phyloP scores from a whole-genome alignment of 2,329 filamentous ascomycete genomes.

The Xylariaceae sp. region DNA sequence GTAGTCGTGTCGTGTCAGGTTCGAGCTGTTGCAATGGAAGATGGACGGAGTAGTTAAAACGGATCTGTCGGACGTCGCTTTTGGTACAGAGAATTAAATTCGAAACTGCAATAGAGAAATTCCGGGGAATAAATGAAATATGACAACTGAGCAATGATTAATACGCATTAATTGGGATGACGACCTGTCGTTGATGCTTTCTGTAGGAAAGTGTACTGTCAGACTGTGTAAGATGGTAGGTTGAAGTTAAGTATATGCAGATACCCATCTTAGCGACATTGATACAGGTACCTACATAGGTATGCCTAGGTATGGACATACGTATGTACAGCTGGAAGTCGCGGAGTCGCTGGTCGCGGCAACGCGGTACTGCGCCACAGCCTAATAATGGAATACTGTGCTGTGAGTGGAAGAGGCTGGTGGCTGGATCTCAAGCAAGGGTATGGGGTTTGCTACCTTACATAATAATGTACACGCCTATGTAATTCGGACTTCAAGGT shows the following conservation, averaged over 20 bases:
- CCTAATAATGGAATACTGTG: neutral
- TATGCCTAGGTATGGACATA: too few relatives aligned
- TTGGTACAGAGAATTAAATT: neutral
- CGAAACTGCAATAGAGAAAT: neutral
- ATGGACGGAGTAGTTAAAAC: neutral
- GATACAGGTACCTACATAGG: too few relatives aligned
- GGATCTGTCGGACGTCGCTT: constrained; percentile 3
- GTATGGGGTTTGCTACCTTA: neutral
- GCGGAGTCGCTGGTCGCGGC: too few relatives aligned
- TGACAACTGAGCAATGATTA: neutral
- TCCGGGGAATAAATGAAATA: neutral
- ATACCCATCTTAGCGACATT: neutral
- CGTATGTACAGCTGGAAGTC: neutral
- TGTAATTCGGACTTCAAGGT: too few relatives aligned
- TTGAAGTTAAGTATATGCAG: neutral
- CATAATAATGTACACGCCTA: too few relatives aligned
- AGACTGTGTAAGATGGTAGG: too few relatives aligned
- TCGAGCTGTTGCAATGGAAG: constrained; percentile 1
- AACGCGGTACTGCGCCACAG: constrained; percentile 1
- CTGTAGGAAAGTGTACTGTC: neutral
- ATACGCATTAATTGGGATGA: neutral
- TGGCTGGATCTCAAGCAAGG: neutral
- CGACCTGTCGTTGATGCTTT: neutral
- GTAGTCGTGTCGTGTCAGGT: neutral
- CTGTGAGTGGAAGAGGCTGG: neutral